Percentiles rank a stretch among this genome's conserved stretches.
Conservation (phyloP, 78 protist genomes). For the Dictyostelium purpureum region DNA sequence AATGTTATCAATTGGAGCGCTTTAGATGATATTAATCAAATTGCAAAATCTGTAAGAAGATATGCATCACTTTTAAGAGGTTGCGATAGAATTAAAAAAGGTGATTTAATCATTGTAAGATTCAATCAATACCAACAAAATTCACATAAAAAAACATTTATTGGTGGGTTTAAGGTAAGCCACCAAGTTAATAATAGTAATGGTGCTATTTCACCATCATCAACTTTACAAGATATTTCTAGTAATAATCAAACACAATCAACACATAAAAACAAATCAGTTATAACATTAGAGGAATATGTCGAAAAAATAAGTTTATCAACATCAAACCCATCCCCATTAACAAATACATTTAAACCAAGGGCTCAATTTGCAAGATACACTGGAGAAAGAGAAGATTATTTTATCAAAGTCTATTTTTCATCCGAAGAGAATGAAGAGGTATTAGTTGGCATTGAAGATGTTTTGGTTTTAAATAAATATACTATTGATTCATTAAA, state of each 20-base stretch:
- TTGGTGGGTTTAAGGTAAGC: conserved; percentile 7
- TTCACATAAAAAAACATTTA: conserved; percentile 20
- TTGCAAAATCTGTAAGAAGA: conserved; percentile 59
- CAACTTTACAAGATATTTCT: neutral
- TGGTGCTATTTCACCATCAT: neutral
- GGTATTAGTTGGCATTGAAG: conserved; percentile 58
- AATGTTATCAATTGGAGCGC: conserved; percentile 77
- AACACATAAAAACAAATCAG: neutral
- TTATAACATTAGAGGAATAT: conserved; percentile 32
- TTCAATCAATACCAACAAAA: conserved; percentile 14
- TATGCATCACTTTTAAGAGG: conserved; percentile 64
- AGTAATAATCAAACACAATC: neutral
- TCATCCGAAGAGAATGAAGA: conserved; percentile 44
- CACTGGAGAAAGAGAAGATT: conserved; percentile 55
- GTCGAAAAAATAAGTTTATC: neutral
- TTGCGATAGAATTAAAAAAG: conserved; percentile 48
- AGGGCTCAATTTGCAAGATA: conserved; percentile 55
- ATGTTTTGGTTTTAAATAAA: conserved; percentile 37
- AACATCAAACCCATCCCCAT: too few relatives aligned
- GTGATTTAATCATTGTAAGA: conserved; percentile 39
- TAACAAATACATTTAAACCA: conserved; percentile 21
- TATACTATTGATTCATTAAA: conserved; percentile 1
- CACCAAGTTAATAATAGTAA: neutral
- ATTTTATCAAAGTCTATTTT: conserved; percentile 35
- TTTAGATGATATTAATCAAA: conserved; percentile 28